These are phyloP conservation scores for Penicillium steckii DNA, from an alignment of 495 filamentous ascomycete species.

Conservation along the genomic window DNA sequence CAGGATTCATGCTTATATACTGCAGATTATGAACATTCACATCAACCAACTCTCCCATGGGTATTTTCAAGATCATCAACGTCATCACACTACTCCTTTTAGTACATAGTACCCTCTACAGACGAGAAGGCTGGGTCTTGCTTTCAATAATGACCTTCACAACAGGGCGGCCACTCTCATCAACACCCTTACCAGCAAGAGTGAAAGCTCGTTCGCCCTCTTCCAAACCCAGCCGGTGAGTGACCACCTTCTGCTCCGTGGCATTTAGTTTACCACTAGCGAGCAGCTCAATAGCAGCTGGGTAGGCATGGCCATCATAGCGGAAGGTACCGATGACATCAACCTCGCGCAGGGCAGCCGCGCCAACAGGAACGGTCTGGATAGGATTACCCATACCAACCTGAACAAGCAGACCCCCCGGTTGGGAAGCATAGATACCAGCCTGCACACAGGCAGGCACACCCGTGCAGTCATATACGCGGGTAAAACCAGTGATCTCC, in stretches of 20 bases:
- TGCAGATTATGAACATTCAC: not conserved
- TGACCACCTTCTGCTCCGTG: constrained; percentile 62
- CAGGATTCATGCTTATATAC: not conserved
- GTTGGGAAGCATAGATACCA: constrained; percentile 74
- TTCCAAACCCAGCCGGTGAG: constrained; percentile 70
- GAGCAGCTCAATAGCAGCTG: constrained; percentile 73
- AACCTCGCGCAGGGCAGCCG: constrained; percentile 82
- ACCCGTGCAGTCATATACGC: constrained; percentile 89
- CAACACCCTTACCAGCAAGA: constrained; percentile 77
- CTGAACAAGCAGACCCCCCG: constrained; percentile 81
- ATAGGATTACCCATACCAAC: constrained; percentile 94
- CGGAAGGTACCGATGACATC: constrained; percentile 92
- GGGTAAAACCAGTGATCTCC: constrained; percentile 58
- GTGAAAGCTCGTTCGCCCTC: constrained; percentile 69
- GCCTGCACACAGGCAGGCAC: constrained; percentile 85
- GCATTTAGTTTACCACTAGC: constrained; percentile 56
- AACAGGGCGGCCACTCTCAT: constrained; percentile 73
- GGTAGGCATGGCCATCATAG: constrained; percentile 80
- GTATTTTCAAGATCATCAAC: constrained; percentile 26
- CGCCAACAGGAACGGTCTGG: constrained; percentile 80
- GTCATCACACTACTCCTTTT: constrained; percentile 7
- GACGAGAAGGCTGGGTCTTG: constrained; percentile 1
- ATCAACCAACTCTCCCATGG: constrained; percentile 13
- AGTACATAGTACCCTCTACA: not conserved
- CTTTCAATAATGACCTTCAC: constrained; percentile 80